Percentiles rank a stretch among this genome's conserved stretches.
These are phyloP conservation scores for Lasiodiplodia sp. DNA, from an alignment of 2,329 filamentous ascomycete genomes.

Conservation along the genomic window DNA sequence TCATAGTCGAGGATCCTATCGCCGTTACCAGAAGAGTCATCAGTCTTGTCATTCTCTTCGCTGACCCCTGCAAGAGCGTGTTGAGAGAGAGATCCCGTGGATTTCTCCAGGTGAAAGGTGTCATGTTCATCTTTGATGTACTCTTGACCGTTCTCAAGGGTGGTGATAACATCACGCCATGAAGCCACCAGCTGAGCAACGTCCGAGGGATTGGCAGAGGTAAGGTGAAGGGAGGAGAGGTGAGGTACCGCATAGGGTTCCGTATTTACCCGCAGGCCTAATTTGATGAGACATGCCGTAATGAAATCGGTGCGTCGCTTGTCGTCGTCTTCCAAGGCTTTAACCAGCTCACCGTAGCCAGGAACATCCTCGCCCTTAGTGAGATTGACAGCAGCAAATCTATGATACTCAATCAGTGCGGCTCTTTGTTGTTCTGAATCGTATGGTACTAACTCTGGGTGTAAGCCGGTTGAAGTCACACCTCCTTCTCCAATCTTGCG, in stretches of 20 bases:
- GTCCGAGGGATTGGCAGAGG: slow-evolving; percentile 69
- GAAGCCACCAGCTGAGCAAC: slow-evolving; percentile 71
- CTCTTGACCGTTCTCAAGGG: slow-evolving; percentile 68
- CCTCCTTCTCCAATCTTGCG: slow-evolving; percentile 82
- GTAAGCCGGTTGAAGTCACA: slow-evolving; percentile 84
- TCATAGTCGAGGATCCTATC: slow-evolving; percentile 78
- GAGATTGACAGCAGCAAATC: slow-evolving; percentile 83
- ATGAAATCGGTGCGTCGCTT: slow-evolving; percentile 75
- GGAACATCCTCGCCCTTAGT: slow-evolving; percentile 70
- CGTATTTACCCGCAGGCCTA: slow-evolving; percentile 80
- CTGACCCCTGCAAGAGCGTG: slow-evolving; percentile 12
- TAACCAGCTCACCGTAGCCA: slow-evolving; percentile 74
- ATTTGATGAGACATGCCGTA: slow-evolving; percentile 77
- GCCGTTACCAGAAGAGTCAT: slow-evolving; percentile 42
- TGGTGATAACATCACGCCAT: slow-evolving; percentile 71
- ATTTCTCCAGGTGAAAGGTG: slow-evolving; percentile 77
- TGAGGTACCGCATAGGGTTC: slow-evolving; percentile 75
- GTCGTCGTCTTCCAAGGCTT: slow-evolving; percentile 73
- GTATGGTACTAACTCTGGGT: slow-evolving; percentile 77
- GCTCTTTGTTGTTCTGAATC: not conserved
- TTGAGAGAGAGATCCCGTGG: slow-evolving; percentile 38
- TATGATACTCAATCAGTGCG: slow-evolving; percentile 46
- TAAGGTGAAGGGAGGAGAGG: slow-evolving; percentile 83
- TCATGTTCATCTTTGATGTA: slow-evolving; percentile 84
- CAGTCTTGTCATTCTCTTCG: slow-evolving; percentile 40